Conservation (phyloP, 495 filamentous ascomycete species). For the Penicillium steckii region DNA sequence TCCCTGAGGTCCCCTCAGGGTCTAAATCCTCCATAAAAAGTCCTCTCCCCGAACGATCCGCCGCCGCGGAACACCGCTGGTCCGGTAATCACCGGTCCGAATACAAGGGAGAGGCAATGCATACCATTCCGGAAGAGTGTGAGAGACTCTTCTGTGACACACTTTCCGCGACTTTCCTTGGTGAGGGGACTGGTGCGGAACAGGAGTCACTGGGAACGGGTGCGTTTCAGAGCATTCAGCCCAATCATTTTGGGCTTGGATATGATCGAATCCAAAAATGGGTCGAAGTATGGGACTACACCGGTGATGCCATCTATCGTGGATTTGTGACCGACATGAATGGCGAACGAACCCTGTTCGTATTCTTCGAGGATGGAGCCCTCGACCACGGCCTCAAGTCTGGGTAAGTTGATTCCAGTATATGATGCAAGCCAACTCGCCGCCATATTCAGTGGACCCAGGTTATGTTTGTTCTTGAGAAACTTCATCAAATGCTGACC, state of each 20-base stretch:
- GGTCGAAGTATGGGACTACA: conserved; percentile 89
- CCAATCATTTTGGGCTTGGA: conserved; percentile 21
- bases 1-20: conserved; percentile 92
- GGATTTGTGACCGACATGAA: conserved; percentile 69
- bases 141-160: conserved; percentile 99
- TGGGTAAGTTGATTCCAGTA: conserved; percentile 57
- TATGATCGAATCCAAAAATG: conserved; percentile 49
- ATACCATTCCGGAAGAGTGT: conserved; percentile 98
- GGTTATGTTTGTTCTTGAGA: no score
- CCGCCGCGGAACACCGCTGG: conserved; percentile 57
- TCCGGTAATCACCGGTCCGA: conserved; percentile 36
- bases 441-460: no score
- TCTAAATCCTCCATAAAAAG: conserved; percentile 73
- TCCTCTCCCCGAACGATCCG: conserved; percentile 75
- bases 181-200: conserved; percentile 73
- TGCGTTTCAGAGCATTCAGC: conserved; percentile 48
- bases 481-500: no score
- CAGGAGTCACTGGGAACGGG: conserved; percentile 77
- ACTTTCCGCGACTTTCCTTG: conserved; percentile 88
- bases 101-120: conserved; percentile 83
- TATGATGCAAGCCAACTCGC: neutral
- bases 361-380: conserved; percentile 76
- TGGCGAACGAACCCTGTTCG: conserved; percentile 73
- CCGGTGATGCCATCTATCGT: conserved; percentile 75
- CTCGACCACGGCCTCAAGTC: conserved; percentile 77